Base-by-base conservation (phyloP, 164 flowering plant genomes). In the Protea cynaroides region DNA sequence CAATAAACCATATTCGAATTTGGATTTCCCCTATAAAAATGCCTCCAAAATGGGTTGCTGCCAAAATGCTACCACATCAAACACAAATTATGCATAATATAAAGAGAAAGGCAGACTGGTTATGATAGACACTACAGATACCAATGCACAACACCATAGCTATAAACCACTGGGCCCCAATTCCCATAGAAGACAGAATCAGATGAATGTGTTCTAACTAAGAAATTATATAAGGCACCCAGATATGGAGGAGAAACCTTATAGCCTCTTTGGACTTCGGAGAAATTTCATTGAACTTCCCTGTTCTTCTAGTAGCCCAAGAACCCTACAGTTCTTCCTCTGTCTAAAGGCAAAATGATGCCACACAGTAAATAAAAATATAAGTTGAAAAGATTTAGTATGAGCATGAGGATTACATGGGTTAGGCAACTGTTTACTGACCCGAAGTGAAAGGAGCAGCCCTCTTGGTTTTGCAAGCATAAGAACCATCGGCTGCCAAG, bases 401-500 rank as follows among this genome's bases (percentile, higher is more conserved):
- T 49, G 13, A 40, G 22, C 50, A 60, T 47, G 0, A 29, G 11
- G n/a, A 7, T 22, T 56, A 50, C 36, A 4, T 59, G 8, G 24
- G 40, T 38, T 17, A 59, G 25, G 49, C 0, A 56, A 58, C 44
- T 58, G 70, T 38, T 74, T 87, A 94, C 98, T 75, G 91, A 24
- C 89, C 85, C 64, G 91, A 80, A 2, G 97, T 88, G 82, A 94
- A 91, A 59, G 97, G 92, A 37, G 82, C 78, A 67, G 77, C 84
- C 78, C 99, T 91, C 75, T 94, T 95, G 7, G 99, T 97, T 54
- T 91, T 71, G 54, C 96, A 94, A 67, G 82, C 96, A 79, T 66
- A 94, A 53, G 99, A 91, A 64, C 87, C 83, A 78, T 94, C 93
- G 50, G 83, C 79, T 91, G 99, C 99, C 99, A 94, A 58, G 96